Evolutionary conservation across 495 filamentous ascomycete genomes (phyloP).

Genomic region (Hypoxylon trugodes): DNA sequence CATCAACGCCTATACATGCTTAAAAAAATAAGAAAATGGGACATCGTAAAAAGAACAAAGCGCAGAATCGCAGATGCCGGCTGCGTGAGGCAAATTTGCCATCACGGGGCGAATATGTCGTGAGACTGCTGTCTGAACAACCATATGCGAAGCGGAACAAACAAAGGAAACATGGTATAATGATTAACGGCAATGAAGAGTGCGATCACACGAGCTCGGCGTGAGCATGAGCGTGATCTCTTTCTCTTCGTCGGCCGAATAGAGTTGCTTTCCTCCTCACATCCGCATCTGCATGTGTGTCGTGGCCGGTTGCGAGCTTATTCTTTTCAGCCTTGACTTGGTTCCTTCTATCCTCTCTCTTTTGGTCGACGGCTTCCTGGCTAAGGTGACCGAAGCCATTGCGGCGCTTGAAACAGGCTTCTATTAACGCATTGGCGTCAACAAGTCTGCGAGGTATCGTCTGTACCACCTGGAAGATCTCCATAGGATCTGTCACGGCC

Average conservation of each 20-base stretch:
- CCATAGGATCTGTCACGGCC: constrained; percentile 85
- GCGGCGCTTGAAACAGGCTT: constrained; percentile 79
- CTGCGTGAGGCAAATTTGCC: constrained; percentile 13
- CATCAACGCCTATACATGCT: constrained; percentile 36
- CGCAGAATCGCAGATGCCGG: constrained; percentile 23
- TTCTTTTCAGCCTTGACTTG: constrained; percentile 53
- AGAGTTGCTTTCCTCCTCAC: constrained; percentile 50
- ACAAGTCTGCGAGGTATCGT: constrained; percentile 82
- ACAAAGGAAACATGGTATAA: constrained; percentile 13
- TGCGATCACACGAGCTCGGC: constrained; percentile 41
- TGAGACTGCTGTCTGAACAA: constrained; percentile 1
- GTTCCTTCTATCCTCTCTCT: constrained; percentile 65
- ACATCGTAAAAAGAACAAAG: constrained; percentile 3
- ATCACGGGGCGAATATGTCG: background rate
- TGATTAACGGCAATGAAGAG: constrained; percentile 34
- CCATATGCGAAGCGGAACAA: background rate
- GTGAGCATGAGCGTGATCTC: constrained; percentile 41
- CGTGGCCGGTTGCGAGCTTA: constrained; percentile 34
- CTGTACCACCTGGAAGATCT: constrained; percentile 95
- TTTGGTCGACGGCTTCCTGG: constrained; percentile 70
- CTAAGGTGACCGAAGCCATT: constrained; percentile 84
- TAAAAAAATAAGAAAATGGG: constrained; percentile 7
- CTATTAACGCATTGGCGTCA: constrained; percentile 82
- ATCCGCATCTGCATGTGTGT: constrained; percentile 24
- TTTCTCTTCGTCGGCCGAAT: constrained; percentile 49